phyloP scores from a whole-genome alignment of 2,329 filamentous ascomycete species.

The Fusarium newnesense region DNA sequence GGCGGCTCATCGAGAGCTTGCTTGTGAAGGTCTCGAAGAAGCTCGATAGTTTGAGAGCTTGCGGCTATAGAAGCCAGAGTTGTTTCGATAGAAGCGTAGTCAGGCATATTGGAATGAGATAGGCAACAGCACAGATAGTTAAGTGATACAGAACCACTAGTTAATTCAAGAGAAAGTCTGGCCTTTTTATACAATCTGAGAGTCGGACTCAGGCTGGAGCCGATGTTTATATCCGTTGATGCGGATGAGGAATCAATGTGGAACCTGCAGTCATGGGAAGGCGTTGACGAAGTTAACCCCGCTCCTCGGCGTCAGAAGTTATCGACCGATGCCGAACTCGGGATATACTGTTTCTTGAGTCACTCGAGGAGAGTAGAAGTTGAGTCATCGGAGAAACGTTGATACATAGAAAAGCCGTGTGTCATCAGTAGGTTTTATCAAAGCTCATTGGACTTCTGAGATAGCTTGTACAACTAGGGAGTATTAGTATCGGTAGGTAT shows the following conservation, averaged over 20 bases:
- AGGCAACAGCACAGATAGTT: neutral
- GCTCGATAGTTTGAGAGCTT: slow-evolving; percentile 36
- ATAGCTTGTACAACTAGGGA: neutral
- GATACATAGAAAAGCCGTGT: neutral
- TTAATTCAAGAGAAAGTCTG: accelerated
- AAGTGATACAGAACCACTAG: accelerated
- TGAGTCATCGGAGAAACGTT: neutral
- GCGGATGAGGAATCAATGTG: slow-evolving; percentile 3
- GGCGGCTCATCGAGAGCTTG: slow-evolving; percentile 45
- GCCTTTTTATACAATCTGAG: neutral
- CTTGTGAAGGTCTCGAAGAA: slow-evolving; percentile 47
- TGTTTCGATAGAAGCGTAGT: slow-evolving; percentile 41
- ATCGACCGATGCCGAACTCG: neutral
- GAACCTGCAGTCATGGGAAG: neutral
- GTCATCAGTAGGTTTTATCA: neutral
- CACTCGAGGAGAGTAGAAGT: neutral
- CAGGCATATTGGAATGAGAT: slow-evolving; percentile 14
- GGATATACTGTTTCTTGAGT: neutral
- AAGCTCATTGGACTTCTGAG: neutral
- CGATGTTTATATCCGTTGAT: neutral
- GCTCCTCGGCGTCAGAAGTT: slow-evolving; percentile 16
- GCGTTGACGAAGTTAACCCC: slow-evolving; percentile 5
- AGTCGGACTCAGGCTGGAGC: neutral
- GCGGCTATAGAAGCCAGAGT: slow-evolving; percentile 46
- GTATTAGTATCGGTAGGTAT: neutral